These are phyloP conservation scores for Symmetrospora coprosmae DNA, from an alignment of 768 basidiomycete species.

Conservation along the genomic window DNA sequence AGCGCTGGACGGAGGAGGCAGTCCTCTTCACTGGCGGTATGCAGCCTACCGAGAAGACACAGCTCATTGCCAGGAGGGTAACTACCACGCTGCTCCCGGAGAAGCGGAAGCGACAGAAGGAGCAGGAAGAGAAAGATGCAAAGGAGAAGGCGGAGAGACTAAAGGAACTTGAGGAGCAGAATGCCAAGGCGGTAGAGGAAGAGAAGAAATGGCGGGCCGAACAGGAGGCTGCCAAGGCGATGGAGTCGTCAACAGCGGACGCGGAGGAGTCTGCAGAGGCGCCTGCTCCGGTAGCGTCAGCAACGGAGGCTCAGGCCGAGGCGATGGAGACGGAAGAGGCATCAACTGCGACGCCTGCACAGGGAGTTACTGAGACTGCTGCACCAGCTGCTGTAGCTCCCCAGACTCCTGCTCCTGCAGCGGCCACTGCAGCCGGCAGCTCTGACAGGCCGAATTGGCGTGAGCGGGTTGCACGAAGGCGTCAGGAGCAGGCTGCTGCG, in stretches of 20 bases:
- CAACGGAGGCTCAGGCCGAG: background rate
- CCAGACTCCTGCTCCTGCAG: background rate
- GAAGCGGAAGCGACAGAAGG: conserved; percentile 15
- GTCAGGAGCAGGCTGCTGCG: background rate
- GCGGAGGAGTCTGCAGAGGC: background rate
- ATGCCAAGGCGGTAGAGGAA: conserved; percentile 39
- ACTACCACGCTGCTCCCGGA: background rate
- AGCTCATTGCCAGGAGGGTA: conserved; percentile 26
- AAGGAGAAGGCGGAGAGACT: conserved; percentile 44
- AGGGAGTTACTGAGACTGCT: background rate
- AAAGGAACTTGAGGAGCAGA: conserved; percentile 34
- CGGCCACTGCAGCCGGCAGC: background rate
- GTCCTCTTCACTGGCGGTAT: background rate
- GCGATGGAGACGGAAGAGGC: background rate
- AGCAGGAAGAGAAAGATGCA: conserved; percentile 33
- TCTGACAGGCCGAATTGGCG: conserved; percentile 1
- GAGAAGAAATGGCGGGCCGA: conserved; percentile 19
- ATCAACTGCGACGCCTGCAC: background rate
- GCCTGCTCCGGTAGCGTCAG: background rate
- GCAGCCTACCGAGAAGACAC: conserved; percentile 11
- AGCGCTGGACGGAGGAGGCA: conserved; percentile 39
- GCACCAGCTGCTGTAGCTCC: background rate
- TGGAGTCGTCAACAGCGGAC: background rate
- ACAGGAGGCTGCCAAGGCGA: conserved; percentile 18
- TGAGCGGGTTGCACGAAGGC: background rate